Evolutionary conservation across 352 stramenopile genomes (phyloP).

Genomic region (Pythium folliculosum): DNA sequence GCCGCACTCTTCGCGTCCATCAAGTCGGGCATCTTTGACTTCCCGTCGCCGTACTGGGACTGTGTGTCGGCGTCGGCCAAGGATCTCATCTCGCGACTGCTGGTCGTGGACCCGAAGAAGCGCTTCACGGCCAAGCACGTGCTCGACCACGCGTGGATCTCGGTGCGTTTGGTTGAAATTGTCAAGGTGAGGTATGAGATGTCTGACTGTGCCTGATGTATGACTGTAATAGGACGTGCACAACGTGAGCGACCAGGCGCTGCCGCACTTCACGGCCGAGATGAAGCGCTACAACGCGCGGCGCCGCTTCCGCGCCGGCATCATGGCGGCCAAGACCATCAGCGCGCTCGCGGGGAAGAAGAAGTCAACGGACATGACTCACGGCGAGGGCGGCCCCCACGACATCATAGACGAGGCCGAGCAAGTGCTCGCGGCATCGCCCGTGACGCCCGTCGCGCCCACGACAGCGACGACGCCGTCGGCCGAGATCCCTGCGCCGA

Average conservation of each 20-base stretch:
- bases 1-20: conserved; percentile 88
- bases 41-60: conserved; percentile 94
- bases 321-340: conserved; percentile 83
- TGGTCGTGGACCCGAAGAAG: conserved; percentile 90
- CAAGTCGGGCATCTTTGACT: conserved; percentile 91
- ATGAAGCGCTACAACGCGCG: conserved; percentile 90
- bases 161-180: conserved; percentile 30
- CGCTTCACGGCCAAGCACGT: conserved; percentile 88
- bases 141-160: conserved; percentile 86
- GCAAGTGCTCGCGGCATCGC: conserved; percentile 26
- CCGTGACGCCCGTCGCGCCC: conserved; percentile 18
- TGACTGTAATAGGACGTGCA: conserved; percentile 45
- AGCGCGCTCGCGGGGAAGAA: conserved; percentile 46
- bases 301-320: conserved; percentile 72
- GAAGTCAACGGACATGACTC: conserved; percentile 47
- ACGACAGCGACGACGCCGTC: conserved; percentile 14
- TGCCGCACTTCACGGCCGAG: conserved; percentile 89
- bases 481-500: conserved; percentile 18
- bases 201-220: not conserved
- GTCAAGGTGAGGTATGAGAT: not conserved
- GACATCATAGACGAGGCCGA: conserved; percentile 22
- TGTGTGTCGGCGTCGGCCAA: conserved; percentile 90
- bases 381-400: conserved; percentile 20
- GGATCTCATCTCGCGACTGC: conserved; percentile 90
- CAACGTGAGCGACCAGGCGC: conserved; percentile 63